Conservation (phyloP, 805 yeast species). For the Starmerella geochares region DNA sequence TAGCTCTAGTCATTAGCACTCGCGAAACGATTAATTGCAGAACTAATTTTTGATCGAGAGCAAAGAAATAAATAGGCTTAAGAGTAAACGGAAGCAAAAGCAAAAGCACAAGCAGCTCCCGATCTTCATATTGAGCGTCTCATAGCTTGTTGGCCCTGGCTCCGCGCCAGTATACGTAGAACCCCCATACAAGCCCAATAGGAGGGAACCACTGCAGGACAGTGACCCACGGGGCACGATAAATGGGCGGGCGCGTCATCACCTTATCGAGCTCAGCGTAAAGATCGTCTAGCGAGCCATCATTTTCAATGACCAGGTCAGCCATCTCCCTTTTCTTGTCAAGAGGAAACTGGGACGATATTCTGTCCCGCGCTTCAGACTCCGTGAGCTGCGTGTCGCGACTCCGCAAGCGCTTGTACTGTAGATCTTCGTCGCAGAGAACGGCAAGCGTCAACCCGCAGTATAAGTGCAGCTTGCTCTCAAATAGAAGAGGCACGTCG, state of each 20-base stretch:
- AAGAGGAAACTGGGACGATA: conserved; percentile 64
- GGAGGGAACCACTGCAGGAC: conserved; percentile 33
- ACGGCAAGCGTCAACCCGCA: conserved; percentile 70
- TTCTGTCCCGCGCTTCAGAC: conserved; percentile 63
- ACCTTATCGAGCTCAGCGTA: conserved; percentile 37
- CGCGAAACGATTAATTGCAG: no score
- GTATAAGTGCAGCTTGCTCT: conserved; percentile 54
- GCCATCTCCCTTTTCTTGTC: conserved; percentile 48
- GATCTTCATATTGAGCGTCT: not conserved
- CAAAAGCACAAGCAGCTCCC: no score
- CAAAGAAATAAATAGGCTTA: no score
- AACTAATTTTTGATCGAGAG: no score
- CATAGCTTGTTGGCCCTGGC: not conserved
- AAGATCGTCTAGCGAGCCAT: conserved; percentile 38
- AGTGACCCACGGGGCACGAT: conserved; percentile 34
- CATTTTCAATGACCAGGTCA: conserved; percentile 59
- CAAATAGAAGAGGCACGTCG: conserved; percentile 87
- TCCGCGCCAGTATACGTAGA: conserved; percentile 13
- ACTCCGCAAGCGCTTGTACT: conserved; percentile 49
- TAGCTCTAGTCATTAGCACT: no score
- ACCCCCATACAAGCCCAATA: conserved; percentile 26
- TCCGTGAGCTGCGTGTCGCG: conserved; percentile 59
- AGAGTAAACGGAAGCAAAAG: no score
- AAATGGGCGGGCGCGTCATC: conserved; percentile 24
- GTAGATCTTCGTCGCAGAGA: conserved; percentile 47